Evolutionary conservation across 169 alveolate genomes (phyloP), one percentile per base, ranked within the genome.

Genomic region (Plasmodium adleri): DNA sequence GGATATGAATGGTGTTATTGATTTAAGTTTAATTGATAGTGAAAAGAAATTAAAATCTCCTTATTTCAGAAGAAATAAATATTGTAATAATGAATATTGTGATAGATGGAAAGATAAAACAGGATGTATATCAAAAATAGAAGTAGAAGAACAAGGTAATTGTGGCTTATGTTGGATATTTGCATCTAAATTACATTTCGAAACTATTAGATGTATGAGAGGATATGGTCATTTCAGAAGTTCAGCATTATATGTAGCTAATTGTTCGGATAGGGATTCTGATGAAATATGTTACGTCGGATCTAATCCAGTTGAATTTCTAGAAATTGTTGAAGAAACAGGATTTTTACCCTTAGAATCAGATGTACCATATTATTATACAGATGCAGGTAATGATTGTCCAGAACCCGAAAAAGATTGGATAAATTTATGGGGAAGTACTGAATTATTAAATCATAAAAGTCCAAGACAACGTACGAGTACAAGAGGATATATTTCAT

Each of bases 201-300:
- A 85, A 71, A 68, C 87, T 32, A 63, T 85, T n/a, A 85, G 85
- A 47, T 85, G 92, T 22, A 85, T 85, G 92, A 85, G 87, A 26
- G 92, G 92, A 24, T 85, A 85, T 85, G 92, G 87, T 13, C 87
- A 68, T 52, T 72, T 59, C 45, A 60, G 76, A 20, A 72, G 87
- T 15, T 85, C 92, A n/a, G 75, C 92, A 26, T 49, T 85, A 24
- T 85, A 39, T 59, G 71, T 85, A 6, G 92, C 87, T 13, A 68
- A 85, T 15, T 85, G 92, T 52, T 63, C 80, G 1, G 22, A 56
- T 1, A 67, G 83, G 52, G 13, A 49, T 3, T 47, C 72, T 24
- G 49, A 13, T 13, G 71, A 80, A 15, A 85, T 15, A 71, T 71
- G 92, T 45, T 45, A 0, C 24, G 68, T 58, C 7, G 87, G 74